Evolutionary conservation across 768 basidiomycete species (phyloP), one percentile per base, ranked within the genome.

Genomic region (Lactarius tabidus): DNA sequence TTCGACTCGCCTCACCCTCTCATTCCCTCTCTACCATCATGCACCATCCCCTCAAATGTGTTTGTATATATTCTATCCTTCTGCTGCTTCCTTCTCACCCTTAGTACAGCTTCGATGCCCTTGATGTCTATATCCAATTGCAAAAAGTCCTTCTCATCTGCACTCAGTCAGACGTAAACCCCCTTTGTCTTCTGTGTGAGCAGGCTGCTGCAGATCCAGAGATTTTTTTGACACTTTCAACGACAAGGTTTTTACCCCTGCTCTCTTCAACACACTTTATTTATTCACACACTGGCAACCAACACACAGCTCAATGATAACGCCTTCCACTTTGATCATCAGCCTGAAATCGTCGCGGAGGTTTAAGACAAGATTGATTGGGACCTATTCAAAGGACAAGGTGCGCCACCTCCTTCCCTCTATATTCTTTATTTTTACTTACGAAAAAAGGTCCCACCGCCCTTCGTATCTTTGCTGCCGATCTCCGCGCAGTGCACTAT

Each of bases 81-180:
- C n/a, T 15, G 0, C 1, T 14, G 38, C 6, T n/a, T n/a, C n/a
- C n/a, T 23, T 26, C 51, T 54, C 12, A 33, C 29, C 23, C 14
- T 18, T 9, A 28, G 8, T 55, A 17, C 43, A 87, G 85, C 70
- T 74, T 85, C 70, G 81, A 87, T 74, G 87, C 86, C 78, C 86
- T 91, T 69, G 81, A 84, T 70, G 76, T 76, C 55, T 91, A 86
- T 75, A 81, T 91, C 67, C 78, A 82, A 62, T 77, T 81, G 45
- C 90, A 91, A 75, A 82, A 76, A 73, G 72, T 77, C n/a, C 69
- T 89, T 38, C 82, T 91, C 48, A 79, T 80, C 57, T 81, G 82
- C 36, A 87, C 87, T 35, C 81, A 84, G 67, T 75, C 80, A 69
- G 89, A 91, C 76, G 82, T 91, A 71, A 81, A 80, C 58, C 76